Conservation (phyloP, 148 eudicot genomes). For the Chenopodium album region DNA sequence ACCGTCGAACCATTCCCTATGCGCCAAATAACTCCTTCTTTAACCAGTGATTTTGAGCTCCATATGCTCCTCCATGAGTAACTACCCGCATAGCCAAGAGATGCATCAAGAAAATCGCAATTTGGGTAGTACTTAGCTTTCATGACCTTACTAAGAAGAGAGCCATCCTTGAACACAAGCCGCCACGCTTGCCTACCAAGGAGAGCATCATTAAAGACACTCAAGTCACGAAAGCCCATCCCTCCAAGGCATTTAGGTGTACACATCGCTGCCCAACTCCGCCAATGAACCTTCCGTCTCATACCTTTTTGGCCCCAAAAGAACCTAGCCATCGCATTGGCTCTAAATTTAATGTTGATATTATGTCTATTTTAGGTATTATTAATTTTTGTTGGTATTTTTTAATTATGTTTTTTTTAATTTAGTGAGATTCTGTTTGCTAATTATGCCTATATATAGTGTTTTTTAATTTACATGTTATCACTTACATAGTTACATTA, state of each 20-base stretch:
- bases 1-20: neutral
- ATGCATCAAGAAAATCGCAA: neutral
- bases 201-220: too few relatives aligned
- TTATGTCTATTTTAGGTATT: too few relatives aligned
- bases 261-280: neutral
- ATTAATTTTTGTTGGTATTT: too few relatives aligned
- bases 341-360: too few relatives aligned
- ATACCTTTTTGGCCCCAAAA: neutral
- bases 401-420: too few relatives aligned
- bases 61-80: neutral
- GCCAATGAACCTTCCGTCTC: neutral
- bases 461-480: too few relatives aligned
- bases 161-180: neutral
- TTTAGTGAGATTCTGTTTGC: too few relatives aligned
- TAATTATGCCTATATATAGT: too few relatives aligned
- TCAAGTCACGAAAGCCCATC: neutral
- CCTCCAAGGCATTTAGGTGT: neutral
- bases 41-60: neutral
- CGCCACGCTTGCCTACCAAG: neutral
- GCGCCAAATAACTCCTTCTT: neutral
- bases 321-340: neutral
- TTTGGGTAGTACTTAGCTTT: neutral
- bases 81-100: neutral
- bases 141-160: neutral
- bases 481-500: too few relatives aligned